Conservation (phyloP, 352 stramenopile species). For the Phytophthora hybrid region DNA sequence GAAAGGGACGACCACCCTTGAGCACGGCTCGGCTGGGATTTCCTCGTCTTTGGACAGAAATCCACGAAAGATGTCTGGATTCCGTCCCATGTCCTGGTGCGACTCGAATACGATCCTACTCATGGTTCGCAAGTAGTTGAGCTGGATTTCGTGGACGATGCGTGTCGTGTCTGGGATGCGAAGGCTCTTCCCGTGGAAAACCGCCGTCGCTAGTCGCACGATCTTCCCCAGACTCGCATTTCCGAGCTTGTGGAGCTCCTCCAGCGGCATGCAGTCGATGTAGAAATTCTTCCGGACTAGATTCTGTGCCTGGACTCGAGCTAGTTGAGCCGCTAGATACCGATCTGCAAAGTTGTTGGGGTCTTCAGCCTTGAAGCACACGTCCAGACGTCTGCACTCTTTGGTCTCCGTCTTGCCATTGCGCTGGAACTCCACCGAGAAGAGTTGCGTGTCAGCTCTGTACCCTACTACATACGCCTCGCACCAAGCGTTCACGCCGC, state of each 20-base stretch:
- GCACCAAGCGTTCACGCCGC: conserved; percentile 69
- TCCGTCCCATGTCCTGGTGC: conserved; percentile 62
- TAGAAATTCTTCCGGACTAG: conserved; percentile 82
- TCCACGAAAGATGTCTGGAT: conserved; percentile 65
- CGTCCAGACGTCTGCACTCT: conserved; percentile 62
- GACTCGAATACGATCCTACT: conserved; percentile 92
- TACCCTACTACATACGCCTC: conserved; percentile 71
- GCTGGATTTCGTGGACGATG: conserved; percentile 90
- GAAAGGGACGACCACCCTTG: conserved; percentile 43
- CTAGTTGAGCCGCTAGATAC: conserved; percentile 66
- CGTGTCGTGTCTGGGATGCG: conserved; percentile 78
- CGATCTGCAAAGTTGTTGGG: conserved; percentile 80
- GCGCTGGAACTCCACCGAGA: conserved; percentile 71
- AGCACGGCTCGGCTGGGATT: conserved; percentile 42
- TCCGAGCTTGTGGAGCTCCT: conserved; percentile 84
- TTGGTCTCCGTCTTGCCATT: conserved; percentile 67
- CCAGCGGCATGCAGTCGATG: conserved; percentile 86
- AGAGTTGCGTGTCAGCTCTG: conserved; percentile 48
- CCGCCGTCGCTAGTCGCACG: conserved; percentile 60
- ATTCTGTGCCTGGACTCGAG: conserved; percentile 73
- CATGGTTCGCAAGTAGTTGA: conserved; percentile 93
- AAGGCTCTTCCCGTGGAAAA: conserved; percentile 77
- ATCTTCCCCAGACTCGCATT: conserved; percentile 87
- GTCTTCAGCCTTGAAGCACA: conserved; percentile 88
- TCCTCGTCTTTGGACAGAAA: conserved; percentile 67